Evolutionary conservation across 805 yeast genomes (phyloP), one percentile per base, ranked within the genome.

Genomic region (Brettanomyces custersianus): DNA sequence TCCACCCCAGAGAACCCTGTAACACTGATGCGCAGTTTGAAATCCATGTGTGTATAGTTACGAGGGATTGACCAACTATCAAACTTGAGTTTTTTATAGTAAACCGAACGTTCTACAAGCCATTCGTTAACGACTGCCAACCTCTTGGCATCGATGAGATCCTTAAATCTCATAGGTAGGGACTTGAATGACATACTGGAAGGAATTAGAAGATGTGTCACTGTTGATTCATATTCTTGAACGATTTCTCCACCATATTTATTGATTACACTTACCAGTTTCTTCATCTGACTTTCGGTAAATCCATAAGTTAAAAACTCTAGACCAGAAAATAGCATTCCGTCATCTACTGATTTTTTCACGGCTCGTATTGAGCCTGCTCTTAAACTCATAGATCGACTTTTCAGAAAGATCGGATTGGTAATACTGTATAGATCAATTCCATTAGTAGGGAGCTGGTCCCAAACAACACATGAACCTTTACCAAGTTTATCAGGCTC

Each of bases 401-500:
- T 30, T 12, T 19, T 23, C 20, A 9, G 19, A n/a, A 15, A 32
- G n/a, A 32, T 13, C 9, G 34, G 39, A 19, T 38, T 36, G 29
- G 31, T 35, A 13, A 34, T 12, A 8, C 19, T 13, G 30, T 33
- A 36, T 22, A 46, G 41, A 12, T 40, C 33, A 35, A 41, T 40
- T 17, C 29, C 24, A 21, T 35, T 40, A 8, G 34, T 30, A 5
- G 30, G 33, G 4, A 48, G 24, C 23, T 44, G 23, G 26, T 55
- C 55, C 74, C 74, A 68, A 15, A 61, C 60, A 20, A 51, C 44
- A 40, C 65, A 60, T 4, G 66, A 58, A 18, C 48, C 52, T 6
- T 31, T 35, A 1, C 61, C 62, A 10, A 58, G 46, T 11, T 33
- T 34, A 7, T 33, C 35, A 0, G 27, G 17, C 22, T 31, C 45